phyloP scores from a whole-genome alignment of 1,284 basidiomycete genomes.

The Fomitiporia mediterranea region DNA sequence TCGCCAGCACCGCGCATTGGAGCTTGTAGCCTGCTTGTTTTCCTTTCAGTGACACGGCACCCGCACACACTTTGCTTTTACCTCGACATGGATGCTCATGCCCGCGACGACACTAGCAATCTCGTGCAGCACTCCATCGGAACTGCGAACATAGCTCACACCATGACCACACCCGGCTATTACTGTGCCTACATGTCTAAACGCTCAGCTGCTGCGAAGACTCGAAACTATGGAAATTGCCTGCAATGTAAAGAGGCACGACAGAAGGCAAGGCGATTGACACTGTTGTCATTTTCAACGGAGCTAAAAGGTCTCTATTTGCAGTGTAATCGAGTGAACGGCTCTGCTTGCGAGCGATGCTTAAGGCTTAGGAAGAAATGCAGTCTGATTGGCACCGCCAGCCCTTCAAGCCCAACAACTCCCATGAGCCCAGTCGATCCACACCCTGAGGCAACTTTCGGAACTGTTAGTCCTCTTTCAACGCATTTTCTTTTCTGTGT shows the following conservation, averaged over 20 bases:
- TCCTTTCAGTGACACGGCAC: too few species aligned
- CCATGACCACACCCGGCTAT: neutral
- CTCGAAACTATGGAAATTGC: conserved; percentile 8
- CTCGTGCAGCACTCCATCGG: too few species aligned
- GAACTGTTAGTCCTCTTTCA: neutral
- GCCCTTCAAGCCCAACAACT: too few species aligned
- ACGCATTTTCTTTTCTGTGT: too few species aligned
- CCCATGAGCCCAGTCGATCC: too few species aligned
- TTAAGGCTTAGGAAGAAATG: neutral
- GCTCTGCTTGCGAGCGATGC: neutral
- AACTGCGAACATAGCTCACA: too few species aligned
- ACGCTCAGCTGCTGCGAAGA: neutral
- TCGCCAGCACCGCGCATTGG: too few species aligned
- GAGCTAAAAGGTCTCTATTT: too few species aligned
- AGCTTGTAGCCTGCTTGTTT: too few species aligned
- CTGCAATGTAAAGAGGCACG: conserved; percentile 5
- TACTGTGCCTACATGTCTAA: neutral
- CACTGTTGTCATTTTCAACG: neutral
- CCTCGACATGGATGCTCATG: too few species aligned
- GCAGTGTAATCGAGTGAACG: neutral
- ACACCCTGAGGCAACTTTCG: neutral
- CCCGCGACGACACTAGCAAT: too few species aligned
- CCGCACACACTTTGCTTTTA: too few species aligned
- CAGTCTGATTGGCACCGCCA: neutral
- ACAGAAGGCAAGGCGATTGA: neutral